A percentile compares a stretch with the other conserved stretches of the same genome.
These are phyloP conservation scores for Byssochlamys sp. DNA, from an alignment of 2,329 filamentous ascomycete genomes.

Conservation along the genomic window DNA sequence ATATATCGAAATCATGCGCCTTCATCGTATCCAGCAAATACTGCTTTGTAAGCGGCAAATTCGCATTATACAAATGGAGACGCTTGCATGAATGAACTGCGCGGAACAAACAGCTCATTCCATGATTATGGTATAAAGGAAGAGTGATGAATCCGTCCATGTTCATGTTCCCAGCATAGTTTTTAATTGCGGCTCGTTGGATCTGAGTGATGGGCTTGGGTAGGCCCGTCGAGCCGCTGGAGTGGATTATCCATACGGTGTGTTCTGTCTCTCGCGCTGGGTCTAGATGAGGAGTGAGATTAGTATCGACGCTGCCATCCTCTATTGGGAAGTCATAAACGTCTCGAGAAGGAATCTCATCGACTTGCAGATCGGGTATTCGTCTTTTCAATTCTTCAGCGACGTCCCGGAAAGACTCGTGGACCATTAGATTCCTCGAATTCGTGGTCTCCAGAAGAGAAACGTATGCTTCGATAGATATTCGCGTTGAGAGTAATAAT, in stretches of 20 bases:
- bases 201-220: conserved; percentile 55
- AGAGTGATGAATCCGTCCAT: conserved; percentile 46
- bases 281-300: conserved; percentile 17
- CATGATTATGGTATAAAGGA: conserved; percentile 53
- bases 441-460: conserved; percentile 38
- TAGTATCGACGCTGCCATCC: conserved; percentile 10
- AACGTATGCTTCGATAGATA: conserved; percentile 43
- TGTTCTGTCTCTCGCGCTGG: conserved; percentile 19
- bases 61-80: conserved; percentile 47
- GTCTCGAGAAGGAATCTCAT: conserved; percentile 17
- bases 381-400: conserved; percentile 14
- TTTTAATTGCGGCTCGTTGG: conserved; percentile 43
- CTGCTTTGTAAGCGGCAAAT: conserved; percentile 46
- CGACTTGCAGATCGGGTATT: conserved; percentile 14
- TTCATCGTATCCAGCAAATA: conserved; percentile 39
- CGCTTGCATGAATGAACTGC: conserved; percentile 43
- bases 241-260: conserved; percentile 40
- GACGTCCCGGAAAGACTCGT: conserved; percentile 15
- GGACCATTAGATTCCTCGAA: conserved; percentile 26
- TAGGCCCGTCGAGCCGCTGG: conserved; percentile 50
- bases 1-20: conserved; percentile 40
- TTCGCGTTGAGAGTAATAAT: conserved; percentile 46
- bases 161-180: conserved; percentile 37
- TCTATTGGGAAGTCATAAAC: conserved; percentile 12
- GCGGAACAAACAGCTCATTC: conserved; percentile 46